Percentiles rank a stretch among this genome's conserved stretches.
phyloP scores from a whole-genome alignment of 345 rosid genomes.

The Microcos paniculata region DNA sequence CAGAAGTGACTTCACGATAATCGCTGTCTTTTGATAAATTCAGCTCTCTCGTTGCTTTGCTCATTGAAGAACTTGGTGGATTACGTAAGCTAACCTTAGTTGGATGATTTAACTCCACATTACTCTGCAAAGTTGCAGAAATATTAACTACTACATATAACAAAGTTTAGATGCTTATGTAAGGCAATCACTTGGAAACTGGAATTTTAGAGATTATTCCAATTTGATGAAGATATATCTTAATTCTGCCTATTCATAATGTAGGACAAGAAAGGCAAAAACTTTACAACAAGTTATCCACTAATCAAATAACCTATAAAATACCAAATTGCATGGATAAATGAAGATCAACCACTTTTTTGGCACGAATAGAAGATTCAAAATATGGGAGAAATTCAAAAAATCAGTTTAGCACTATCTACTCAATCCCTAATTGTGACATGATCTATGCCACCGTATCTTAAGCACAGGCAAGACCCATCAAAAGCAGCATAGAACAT shows the following conservation, averaged over 20 bases:
- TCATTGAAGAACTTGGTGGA: slow-evolving; percentile 29
- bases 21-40: slow-evolving; percentile 27
- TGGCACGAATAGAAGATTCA: background rate
- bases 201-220: background rate
- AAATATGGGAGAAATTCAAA: background rate
- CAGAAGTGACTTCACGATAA: slow-evolving; percentile 28
- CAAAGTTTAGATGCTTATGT: background rate
- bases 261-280: background rate
- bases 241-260: background rate
- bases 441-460: background rate
- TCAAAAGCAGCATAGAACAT: background rate
- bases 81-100: slow-evolving; percentile 21
- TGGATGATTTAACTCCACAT: slow-evolving; percentile 21
- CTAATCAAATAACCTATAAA: background rate
- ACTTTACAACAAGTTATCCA: background rate
- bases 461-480: background rate
- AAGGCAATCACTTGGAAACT: background rate
- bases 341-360: background rate
- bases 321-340: background rate
- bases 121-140: slow-evolving; percentile 26
- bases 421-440: background rate
- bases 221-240: slow-evolving; percentile 2
- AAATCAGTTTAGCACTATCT: background rate
- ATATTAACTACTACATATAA: background rate
- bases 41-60: slow-evolving; percentile 32